These are phyloP conservation scores for Mercurialis annua DNA, from an alignment of 345 rosid genomes.

Conservation along the genomic window DNA sequence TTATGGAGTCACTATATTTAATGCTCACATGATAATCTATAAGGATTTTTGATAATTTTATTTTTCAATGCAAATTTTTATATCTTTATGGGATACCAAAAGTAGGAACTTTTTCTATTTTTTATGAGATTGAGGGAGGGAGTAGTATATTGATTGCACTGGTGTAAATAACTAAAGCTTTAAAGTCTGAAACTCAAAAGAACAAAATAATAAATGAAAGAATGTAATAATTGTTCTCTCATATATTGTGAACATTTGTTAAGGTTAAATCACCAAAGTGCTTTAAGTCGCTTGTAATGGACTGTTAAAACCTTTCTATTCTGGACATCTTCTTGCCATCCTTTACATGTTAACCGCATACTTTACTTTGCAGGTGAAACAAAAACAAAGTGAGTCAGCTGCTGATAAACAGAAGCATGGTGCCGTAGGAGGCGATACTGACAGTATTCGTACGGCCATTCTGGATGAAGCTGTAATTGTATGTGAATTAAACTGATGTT, in stretches of 20 bases:
- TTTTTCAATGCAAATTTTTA: no score
- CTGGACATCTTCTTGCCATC: not conserved
- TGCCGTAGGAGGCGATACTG: conserved; percentile 60
- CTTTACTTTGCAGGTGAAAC: conserved; percentile 61
- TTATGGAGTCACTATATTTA: no score
- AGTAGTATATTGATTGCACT: no score
- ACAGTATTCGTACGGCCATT: conserved; percentile 70
- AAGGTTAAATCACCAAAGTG: not conserved
- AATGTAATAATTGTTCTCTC: not conserved
- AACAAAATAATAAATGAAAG: not conserved
- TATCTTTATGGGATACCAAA: no score
- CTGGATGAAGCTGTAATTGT: conserved; percentile 88
- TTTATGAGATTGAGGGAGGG: no score
- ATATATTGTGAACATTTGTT: not conserved
- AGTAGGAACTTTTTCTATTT: no score
- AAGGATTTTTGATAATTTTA: no score
- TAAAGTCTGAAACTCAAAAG: not conserved
- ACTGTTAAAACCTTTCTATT: not conserved
- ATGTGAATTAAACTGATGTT: conserved; percentile 29
- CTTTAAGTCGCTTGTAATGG: conserved; percentile 1
- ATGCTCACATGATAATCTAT: no score
- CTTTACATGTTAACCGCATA: not conserved
- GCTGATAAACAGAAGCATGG: conserved; percentile 72
- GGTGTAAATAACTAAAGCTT: no score
- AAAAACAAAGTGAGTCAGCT: conserved; percentile 52